Evolutionary conservation across 2,329 filamentous ascomycete genomes (phyloP).

Genomic region (Thelonectria discophora): DNA sequence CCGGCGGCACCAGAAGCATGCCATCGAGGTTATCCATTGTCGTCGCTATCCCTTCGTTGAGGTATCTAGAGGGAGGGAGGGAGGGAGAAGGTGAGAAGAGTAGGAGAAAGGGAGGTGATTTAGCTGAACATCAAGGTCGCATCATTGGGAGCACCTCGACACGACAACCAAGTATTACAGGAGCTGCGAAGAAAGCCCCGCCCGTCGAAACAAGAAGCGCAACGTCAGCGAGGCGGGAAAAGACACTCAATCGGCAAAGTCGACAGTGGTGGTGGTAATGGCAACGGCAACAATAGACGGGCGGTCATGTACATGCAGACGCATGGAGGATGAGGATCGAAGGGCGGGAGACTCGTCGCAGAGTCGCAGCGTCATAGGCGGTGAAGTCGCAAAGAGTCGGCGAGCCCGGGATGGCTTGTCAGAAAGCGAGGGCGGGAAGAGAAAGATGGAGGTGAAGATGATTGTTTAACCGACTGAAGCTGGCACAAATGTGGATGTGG

Average conservation of each 20-base stretch:
- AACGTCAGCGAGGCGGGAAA: not conserved
- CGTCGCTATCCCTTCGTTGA: slow-evolving; percentile 6
- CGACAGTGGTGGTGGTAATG: not conserved
- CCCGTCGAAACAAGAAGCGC: not conserved
- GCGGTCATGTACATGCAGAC: not conserved
- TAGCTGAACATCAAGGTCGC: slow-evolving; percentile 34
- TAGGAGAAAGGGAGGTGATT: slow-evolving; percentile 3
- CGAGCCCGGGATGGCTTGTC: slow-evolving; percentile 15
- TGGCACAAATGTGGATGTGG: slow-evolving; percentile 33
- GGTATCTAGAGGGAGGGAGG: not conserved
- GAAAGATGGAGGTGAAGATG: slow-evolving; percentile 30
- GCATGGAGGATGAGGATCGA: not conserved
- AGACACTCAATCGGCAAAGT: not conserved
- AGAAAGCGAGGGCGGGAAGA: slow-evolving; percentile 24
- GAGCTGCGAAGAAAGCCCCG: not conserved
- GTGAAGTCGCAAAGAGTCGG: slow-evolving; percentile 16
- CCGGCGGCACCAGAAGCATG: slow-evolving; percentile 59
- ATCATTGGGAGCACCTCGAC: slow-evolving; percentile 34
- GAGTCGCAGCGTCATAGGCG: not conserved
- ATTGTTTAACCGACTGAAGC: slow-evolving; percentile 39
- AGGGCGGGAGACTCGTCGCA: slow-evolving; percentile 6
- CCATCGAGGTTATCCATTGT: slow-evolving; percentile 56
- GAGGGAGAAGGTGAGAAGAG: slow-evolving; percentile 1
- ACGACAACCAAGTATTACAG: slow-evolving; percentile 8
- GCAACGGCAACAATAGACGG: not conserved